A percentile compares a stretch with the other conserved stretches of the same genome.
phyloP scores from a whole-genome alignment of 306 rosid genomes.

The Sphenostylis stenocarpa region DNA sequence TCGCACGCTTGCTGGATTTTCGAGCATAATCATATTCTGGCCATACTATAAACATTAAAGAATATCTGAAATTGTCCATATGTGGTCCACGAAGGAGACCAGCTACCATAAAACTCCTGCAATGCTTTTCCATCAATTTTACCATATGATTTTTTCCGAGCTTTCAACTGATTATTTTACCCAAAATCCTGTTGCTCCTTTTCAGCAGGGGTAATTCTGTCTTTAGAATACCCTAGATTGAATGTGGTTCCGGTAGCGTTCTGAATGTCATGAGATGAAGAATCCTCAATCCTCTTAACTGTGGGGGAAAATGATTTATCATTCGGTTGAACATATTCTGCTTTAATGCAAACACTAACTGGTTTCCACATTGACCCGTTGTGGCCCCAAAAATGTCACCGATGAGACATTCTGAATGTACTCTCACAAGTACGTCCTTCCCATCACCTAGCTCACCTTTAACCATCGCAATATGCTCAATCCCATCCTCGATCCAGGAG shows the following conservation, averaged over 20 bases:
- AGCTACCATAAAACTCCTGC: slow-evolving; percentile 48
- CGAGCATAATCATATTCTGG: too few relatives aligned
- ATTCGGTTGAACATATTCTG: slow-evolving; percentile 48
- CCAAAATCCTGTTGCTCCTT: slow-evolving; percentile 49
- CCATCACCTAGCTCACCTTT: slow-evolving; percentile 73
- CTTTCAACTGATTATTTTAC: slow-evolving; percentile 46
- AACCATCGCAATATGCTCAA: too few relatives aligned
- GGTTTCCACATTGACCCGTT: slow-evolving; percentile 69
- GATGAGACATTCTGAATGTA: slow-evolving; percentile 70
- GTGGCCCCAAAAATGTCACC: slow-evolving; percentile 80
- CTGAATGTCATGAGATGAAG: slow-evolving; percentile 40
- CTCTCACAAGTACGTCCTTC: slow-evolving; percentile 65
- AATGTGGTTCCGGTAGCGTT: slow-evolving; percentile 32
- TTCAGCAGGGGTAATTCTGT: slow-evolving; percentile 25
- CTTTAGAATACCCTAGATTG: slow-evolving; percentile 44
- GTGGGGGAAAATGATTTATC: slow-evolving; percentile 35
- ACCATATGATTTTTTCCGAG: slow-evolving; percentile 46
- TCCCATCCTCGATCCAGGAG: slow-evolving; percentile 97
- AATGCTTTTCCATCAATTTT: slow-evolving; percentile 38
- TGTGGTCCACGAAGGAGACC: slow-evolving; percentile 46
- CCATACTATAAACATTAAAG: too few relatives aligned
- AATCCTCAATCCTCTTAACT: slow-evolving; percentile 39
- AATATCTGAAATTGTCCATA: slow-evolving; percentile 49
- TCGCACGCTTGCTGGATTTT: too few relatives aligned
- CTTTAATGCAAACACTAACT: slow-evolving; percentile 63